Conservation (phyloP, 176 grass and related monocot species). For the Melocanna baccifera region DNA sequence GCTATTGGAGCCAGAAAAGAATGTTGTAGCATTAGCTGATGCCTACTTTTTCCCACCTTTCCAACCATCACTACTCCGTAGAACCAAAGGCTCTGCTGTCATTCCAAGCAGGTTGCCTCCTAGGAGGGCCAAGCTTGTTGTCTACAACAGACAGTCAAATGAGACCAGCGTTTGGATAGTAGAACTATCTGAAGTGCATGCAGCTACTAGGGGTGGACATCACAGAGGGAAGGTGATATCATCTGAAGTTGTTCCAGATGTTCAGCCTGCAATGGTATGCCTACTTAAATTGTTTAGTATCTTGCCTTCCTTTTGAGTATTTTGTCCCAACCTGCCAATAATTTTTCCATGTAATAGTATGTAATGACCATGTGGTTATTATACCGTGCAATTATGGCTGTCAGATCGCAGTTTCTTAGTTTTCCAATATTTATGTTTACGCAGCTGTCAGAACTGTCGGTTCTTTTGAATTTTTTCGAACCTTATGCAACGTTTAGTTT, state of each 20-base stretch:
- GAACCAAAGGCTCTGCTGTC: slow-evolving; percentile 84
- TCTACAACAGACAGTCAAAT: slow-evolving; percentile 94
- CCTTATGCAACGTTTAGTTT: neutral
- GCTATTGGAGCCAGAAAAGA: slow-evolving; percentile 92
- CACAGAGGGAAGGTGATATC: slow-evolving; percentile 92
- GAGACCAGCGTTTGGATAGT: slow-evolving; percentile 94
- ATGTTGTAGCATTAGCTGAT: slow-evolving; percentile 93
- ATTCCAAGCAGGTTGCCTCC: slow-evolving; percentile 89
- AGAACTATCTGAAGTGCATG: slow-evolving; percentile 93
- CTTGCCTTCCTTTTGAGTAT: slow-evolving; percentile 9
- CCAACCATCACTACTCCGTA: slow-evolving; percentile 89
- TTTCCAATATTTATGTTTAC: slow-evolving; percentile 11
- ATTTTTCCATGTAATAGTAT: neutral
- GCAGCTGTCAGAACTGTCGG: neutral
- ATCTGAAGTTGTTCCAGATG: slow-evolving; percentile 81
- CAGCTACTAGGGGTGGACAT: slow-evolving; percentile 93
- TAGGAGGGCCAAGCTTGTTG: slow-evolving; percentile 82
- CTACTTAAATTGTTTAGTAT: slow-evolving; percentile 11
- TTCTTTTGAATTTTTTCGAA: neutral
- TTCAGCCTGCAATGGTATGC: slow-evolving; percentile 97
- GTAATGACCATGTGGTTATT: neutral
- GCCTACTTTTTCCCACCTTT: slow-evolving; percentile 99
- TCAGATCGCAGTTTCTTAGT: neutral
- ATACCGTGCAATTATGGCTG: neutral
- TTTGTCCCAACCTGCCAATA: neutral